phyloP scores from a whole-genome alignment of 2,329 filamentous ascomycete species.

The Aspergillus caelatus region DNA sequence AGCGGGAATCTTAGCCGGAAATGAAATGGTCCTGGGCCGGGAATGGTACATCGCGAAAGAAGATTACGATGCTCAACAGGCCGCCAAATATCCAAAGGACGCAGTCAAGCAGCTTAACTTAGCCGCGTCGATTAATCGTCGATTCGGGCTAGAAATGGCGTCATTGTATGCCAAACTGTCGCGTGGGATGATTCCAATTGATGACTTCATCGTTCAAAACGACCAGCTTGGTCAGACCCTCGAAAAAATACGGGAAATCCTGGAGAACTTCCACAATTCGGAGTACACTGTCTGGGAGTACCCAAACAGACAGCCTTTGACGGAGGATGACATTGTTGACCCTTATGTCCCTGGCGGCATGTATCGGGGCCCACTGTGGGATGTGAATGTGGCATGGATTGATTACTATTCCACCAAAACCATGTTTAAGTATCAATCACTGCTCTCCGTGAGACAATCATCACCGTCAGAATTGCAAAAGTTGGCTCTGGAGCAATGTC shows the following conservation, averaged over 20 bases:
- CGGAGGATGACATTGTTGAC: constrained; percentile 70
- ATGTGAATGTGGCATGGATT: constrained; percentile 72
- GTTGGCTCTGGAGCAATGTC: constrained; percentile 71
- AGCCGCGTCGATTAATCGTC: constrained; percentile 65
- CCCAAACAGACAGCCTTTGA: constrained; percentile 54
- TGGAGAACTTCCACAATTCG: constrained; percentile 67
- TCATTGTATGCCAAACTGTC: constrained; percentile 72
- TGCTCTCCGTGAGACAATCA: constrained; percentile 57
- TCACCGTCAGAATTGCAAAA: constrained; percentile 58
- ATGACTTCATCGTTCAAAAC: constrained; percentile 68
- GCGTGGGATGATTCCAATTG: constrained; percentile 64
- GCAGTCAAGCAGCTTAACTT: constrained; percentile 69
- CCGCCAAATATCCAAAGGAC: constrained; percentile 62
- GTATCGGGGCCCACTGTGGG: constrained; percentile 70
- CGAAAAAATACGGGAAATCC: constrained; percentile 48
- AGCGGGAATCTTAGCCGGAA: constrained; percentile 78
- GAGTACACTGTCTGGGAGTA: constrained; percentile 67
- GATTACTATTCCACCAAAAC: constrained; percentile 79
- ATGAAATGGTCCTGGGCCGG: constrained; percentile 70
- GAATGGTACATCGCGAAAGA: constrained; percentile 76
- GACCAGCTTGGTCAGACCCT: constrained; percentile 51
- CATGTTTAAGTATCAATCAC: constrained; percentile 78
- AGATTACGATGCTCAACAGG: constrained; percentile 64
- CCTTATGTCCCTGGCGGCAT: constrained; percentile 72
- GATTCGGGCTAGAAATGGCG: constrained; percentile 80